Evolutionary conservation across 169 alveolate genomes (phyloP), one percentile per base, ranked within the genome.

Genomic region (Plasmodium blacklocki): DNA sequence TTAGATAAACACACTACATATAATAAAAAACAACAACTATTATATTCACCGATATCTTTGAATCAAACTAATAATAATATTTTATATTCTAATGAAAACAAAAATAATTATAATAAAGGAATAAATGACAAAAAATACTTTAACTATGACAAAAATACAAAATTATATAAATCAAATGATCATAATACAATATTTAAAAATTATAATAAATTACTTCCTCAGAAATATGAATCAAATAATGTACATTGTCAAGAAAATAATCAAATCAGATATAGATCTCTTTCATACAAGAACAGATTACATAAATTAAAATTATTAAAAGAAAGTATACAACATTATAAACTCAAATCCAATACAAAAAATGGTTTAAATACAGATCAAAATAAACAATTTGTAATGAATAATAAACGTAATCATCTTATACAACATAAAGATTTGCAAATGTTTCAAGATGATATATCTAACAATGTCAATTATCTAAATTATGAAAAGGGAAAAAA

Each of bases 221-320:
- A 32, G 45, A 32, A 32, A 32, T 32, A 29, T 29, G 39, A 29
- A 29, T 0, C 39, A 29, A 29, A 29, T 29, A 29, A 29, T 0
- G 3, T 29, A 29, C 39, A 29, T 29, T 29, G 9, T 32, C 6
- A 32, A 32, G 45, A 12, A 5, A 15, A 71, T 12, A 56, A 50
- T 9, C 12, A 63, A 43, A 21, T 49, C 49, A 63, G 89, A 56
- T 63, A 14, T 43, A 19, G 89, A 45, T 78, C 89, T 2, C 21
- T 56, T 39, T 78, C 89, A 14, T 78, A 78, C 12, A 78, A 78
- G 52, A 78, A 78, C 12, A 78, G 89, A 58, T 18, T 66, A 52
- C 23, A 29, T 5, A 78, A 26, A 29, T 45, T 78, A 15, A 49
- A n/a, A 66, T 14, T 78, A 39, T 26, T 78, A 26, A 56, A 64